Percentiles rank a stretch among this genome's conserved stretches.
Evolutionary conservation across 306 rosid genomes (phyloP).

Genomic region (Glycine latifolia): DNA sequence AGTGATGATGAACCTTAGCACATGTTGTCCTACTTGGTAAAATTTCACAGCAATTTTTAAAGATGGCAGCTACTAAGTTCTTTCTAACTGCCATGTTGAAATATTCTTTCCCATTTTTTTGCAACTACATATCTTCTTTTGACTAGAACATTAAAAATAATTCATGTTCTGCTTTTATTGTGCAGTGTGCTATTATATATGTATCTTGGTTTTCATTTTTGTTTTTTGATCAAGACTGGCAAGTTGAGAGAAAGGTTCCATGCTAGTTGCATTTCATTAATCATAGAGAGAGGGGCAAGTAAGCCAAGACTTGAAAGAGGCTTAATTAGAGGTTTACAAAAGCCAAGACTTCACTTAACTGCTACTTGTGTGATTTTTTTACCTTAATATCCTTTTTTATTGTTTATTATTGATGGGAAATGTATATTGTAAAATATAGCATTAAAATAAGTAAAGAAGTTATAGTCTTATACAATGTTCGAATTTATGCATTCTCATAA

Average conservation of each 20-base stretch:
- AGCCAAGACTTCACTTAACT: constrained; percentile 39
- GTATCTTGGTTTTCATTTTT: too few species aligned
- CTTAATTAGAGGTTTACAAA: too few species aligned
- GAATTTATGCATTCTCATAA: background rate
- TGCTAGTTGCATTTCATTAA: constrained; percentile 90
- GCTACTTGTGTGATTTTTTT: constrained; percentile 4
- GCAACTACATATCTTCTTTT: constrained; percentile 46
- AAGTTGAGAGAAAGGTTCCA: constrained; percentile 81
- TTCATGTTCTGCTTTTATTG: constrained; percentile 30
- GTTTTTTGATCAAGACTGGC: constrained; percentile 78
- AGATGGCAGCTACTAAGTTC: constrained; percentile 2
- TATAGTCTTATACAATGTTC: background rate
- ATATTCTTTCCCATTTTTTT: constrained; percentile 51
- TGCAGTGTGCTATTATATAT: too few species aligned
- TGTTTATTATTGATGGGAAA: background rate
- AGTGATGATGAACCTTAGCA: too few species aligned
- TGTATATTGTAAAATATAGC: background rate
- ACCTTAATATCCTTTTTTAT: too few species aligned
- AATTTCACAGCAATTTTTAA: too few species aligned
- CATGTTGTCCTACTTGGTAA: too few species aligned
- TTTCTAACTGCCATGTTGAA: constrained; percentile 40
- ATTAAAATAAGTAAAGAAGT: background rate
- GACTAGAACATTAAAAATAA: constrained; percentile 43
- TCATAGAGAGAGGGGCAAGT: constrained; percentile 71
- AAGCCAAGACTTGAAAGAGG: constrained; percentile 51